Base-by-base conservation (phyloP, 2,329 filamentous ascomycete species). In the Penicillium sp. region DNA sequence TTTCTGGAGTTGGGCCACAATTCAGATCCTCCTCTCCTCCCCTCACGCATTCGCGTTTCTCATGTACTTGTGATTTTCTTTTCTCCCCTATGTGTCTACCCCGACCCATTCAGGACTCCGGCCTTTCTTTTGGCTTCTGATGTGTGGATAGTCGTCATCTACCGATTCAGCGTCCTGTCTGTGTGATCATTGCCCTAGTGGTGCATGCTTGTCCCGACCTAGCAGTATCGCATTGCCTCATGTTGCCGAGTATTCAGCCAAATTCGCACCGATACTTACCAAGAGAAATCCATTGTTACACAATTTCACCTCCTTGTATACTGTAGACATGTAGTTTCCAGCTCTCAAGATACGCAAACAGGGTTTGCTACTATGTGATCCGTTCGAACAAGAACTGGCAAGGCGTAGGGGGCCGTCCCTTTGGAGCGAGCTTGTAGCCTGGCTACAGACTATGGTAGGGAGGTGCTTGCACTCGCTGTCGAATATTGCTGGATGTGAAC, bases 231-330 rank as follows among this genome's bases (percentile, higher is more conserved):
- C 44, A 31, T 26, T 22, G 28, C 46, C 36, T 9, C 19, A 35
- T 49, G 44, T 40, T 49, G 36, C 22, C 22, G 51, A 50, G 51
- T 54, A 54, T 26, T 25, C 42, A 46, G 35, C 22, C 38, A 30
- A 36, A 31, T 28, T 9, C 22, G 38, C 44, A 28, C 17, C n/a
- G 37, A 49, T 50, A 54, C 17, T 54, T 47, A 30, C 31, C 14
- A 53, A 49, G 36, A 42, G 51, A 50, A 53, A 28, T 31, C 47
- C 31, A 53, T 50, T 50, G 14, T 54, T 50, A 49, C 26, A 53
- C 16, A 50, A 35, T 25, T 46, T 17, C 25, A 47, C 6, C 26
- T 16, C 17, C 17, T 35, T 31, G 7, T 11, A 9, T 19, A 33
- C 7, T 26, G 14, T 47, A 31, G 22, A 22, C 22, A 44, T 5